These are phyloP conservation scores for Misopates orontium DNA, from an alignment of 257 asterid species.

Conservation along the genomic window DNA sequence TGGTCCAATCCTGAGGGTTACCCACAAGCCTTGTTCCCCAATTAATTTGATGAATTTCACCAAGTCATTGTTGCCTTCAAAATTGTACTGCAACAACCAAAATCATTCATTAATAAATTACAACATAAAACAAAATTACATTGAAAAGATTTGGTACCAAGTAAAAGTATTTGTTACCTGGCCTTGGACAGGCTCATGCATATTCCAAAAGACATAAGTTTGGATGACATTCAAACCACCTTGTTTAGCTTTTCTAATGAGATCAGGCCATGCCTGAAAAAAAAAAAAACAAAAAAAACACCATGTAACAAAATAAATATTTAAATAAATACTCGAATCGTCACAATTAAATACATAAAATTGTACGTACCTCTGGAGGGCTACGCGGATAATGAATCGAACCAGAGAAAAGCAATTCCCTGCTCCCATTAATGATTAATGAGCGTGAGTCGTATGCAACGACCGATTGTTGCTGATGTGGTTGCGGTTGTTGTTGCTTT, in stretches of 20 bases:
- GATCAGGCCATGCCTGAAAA: slow-evolving; percentile 68
- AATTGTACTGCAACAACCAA: slow-evolving; percentile 44
- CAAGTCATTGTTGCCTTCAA: slow-evolving; percentile 65
- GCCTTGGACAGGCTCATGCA: slow-evolving; percentile 74
- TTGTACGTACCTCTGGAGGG: slow-evolving; percentile 55
- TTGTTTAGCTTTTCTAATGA: slow-evolving; percentile 57
- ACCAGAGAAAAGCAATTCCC: slow-evolving; percentile 75
- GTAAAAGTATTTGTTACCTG: slow-evolving; percentile 40
- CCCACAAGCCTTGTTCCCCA: slow-evolving; percentile 60
- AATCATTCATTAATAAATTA: neutral
- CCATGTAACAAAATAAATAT: neutral
- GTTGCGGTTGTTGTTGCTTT: neutral
- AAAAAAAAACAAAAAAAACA: neutral
- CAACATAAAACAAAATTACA: too few species aligned
- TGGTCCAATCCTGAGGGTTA: slow-evolving; percentile 78
- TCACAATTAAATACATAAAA: neutral
- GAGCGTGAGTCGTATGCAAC: slow-evolving; percentile 67
- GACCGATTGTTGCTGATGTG: neutral
- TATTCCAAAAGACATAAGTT: slow-evolving; percentile 82
- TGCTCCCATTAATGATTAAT: slow-evolving; percentile 58
- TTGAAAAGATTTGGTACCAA: neutral
- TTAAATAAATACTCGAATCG: neutral
- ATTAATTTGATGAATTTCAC: slow-evolving; percentile 66
- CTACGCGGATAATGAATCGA: slow-evolving; percentile 83
- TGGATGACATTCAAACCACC: slow-evolving; percentile 75